phyloP scores from a whole-genome alignment of 257 asterid genomes.

The Forsythia suspensa region DNA sequence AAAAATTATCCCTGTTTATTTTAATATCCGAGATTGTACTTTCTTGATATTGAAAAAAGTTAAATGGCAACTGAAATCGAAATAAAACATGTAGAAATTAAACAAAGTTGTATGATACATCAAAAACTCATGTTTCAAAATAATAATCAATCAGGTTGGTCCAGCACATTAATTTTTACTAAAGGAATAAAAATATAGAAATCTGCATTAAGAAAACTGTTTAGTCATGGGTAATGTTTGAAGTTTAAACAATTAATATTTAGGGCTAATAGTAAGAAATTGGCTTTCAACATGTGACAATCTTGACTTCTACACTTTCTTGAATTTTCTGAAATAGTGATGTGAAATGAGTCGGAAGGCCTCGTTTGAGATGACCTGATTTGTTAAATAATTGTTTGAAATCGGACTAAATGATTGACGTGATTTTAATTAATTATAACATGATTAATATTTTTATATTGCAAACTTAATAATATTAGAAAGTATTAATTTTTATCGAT shows the following conservation, averaged over 20 bases:
- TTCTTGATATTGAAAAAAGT: slow-evolving; percentile 7
- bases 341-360: too few relatives aligned
- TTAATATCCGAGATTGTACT: neutral
- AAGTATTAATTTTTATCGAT: rapidly evolving
- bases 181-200: neutral
- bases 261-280: neutral
- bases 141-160: slow-evolving; percentile 17
- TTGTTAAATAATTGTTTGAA: too few relatives aligned
- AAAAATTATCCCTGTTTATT: too few relatives aligned
- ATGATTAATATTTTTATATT: too few relatives aligned
- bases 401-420: too few relatives aligned
- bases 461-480: too few relatives aligned
- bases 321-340: too few relatives aligned
- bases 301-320: too few relatives aligned
- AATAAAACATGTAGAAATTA: slow-evolving; percentile 19
- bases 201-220: neutral
- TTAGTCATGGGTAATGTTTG: neutral
- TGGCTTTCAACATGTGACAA: too few relatives aligned
- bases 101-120: slow-evolving; percentile 18
- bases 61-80: slow-evolving; percentile 34
- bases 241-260: neutral
- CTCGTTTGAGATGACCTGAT: too few relatives aligned
- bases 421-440: too few relatives aligned
- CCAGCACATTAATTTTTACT: neutral
- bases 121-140: neutral